Percentiles rank a stretch among this genome's conserved stretches.
These are phyloP conservation scores for Chalciporus sphaerocephalus DNA, from an alignment of 768 basidiomycete species.

Conservation along the genomic window DNA sequence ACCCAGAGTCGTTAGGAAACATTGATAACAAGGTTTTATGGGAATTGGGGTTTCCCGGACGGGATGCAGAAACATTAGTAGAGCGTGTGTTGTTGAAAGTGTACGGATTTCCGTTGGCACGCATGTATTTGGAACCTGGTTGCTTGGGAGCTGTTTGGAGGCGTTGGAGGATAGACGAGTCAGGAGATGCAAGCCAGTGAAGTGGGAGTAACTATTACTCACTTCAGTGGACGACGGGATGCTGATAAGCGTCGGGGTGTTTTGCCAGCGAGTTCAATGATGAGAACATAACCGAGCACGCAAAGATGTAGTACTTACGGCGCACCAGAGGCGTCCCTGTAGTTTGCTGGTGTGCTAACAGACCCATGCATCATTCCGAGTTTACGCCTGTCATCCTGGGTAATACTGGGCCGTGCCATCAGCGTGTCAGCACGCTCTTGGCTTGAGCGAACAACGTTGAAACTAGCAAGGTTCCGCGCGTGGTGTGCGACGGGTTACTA, in stretches of 20 bases:
- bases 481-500: not conserved
- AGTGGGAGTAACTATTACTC: slow-evolving; percentile 5
- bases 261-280: slow-evolving; percentile 14
- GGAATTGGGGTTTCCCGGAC: slow-evolving; percentile 24
- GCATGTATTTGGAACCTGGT: not conserved
- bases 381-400: slow-evolving; percentile 8
- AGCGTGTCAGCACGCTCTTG: slow-evolving; percentile 5
- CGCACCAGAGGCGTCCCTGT: slow-evolving; percentile 30
- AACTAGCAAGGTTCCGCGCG: not conserved
- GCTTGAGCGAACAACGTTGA: slow-evolving; percentile 12
- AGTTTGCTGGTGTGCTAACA: slow-evolving; percentile 14
- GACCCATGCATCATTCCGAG: slow-evolving; percentile 10
- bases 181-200: not conserved
- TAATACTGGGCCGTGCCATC: slow-evolving; percentile 7
- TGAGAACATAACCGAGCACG: slow-evolving; percentile 6
- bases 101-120: slow-evolving; percentile 17
- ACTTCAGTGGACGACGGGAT: slow-evolving; percentile 13
- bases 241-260: slow-evolving; percentile 21
- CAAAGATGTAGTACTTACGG: slow-evolving; percentile 14
- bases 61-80: fast-evolving
- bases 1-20: not conserved
- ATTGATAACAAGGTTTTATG: slow-evolving; percentile 19
- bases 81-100: slow-evolving; percentile 2
- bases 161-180: slow-evolving; percentile 11
- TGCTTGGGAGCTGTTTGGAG: not conserved